Evolutionary conservation across 768 basidiomycete genomes (phyloP).

Genomic region (Serendipita sp.): DNA sequence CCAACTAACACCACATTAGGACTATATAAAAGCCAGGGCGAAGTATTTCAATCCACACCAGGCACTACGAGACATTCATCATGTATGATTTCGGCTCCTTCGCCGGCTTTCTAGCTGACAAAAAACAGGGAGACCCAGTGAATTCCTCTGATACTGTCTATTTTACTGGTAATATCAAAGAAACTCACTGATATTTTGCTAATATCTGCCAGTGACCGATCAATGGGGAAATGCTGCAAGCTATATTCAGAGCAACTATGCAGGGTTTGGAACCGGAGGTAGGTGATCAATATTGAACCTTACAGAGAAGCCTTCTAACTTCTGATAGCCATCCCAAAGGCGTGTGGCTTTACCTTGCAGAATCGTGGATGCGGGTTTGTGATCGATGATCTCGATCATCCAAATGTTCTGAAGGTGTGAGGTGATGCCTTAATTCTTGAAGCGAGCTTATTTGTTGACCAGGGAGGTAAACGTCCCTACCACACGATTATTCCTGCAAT

Average conservation of each 20-base stretch:
- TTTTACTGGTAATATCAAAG: slow-evolving; percentile 50
- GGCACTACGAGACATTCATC: slow-evolving; percentile 47
- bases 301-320: background rate
- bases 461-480: slow-evolving; percentile 76
- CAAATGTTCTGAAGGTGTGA: slow-evolving; percentile 61
- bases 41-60: slow-evolving; percentile 56
- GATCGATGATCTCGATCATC: slow-evolving; percentile 54
- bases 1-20: slow-evolving; percentile 27
- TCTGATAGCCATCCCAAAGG: slow-evolving; percentile 67
- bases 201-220: slow-evolving; percentile 42
- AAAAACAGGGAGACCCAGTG: slow-evolving; percentile 54
- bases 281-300: slow-evolving; percentile 8
- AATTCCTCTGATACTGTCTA: slow-evolving; percentile 90
- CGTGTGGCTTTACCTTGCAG: slow-evolving; percentile 92
- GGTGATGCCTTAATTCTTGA: background rate
- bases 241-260: slow-evolving; percentile 77
- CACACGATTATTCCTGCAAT: slow-evolving; percentile 92
- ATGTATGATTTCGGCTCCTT: slow-evolving; percentile 28
- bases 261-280: slow-evolving; percentile 85
- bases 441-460: background rate
- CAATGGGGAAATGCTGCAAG: slow-evolving; percentile 85
- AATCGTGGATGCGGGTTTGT: slow-evolving; percentile 82
- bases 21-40: slow-evolving; percentile 69
- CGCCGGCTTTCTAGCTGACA: slow-evolving; percentile 2
- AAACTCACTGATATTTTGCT: background rate